Percentiles rank a stretch among this genome's conserved stretches.
These are phyloP conservation scores for Alternaria ventricosa DNA, from an alignment of 2,329 filamentous ascomycete species.

Conservation along the genomic window DNA sequence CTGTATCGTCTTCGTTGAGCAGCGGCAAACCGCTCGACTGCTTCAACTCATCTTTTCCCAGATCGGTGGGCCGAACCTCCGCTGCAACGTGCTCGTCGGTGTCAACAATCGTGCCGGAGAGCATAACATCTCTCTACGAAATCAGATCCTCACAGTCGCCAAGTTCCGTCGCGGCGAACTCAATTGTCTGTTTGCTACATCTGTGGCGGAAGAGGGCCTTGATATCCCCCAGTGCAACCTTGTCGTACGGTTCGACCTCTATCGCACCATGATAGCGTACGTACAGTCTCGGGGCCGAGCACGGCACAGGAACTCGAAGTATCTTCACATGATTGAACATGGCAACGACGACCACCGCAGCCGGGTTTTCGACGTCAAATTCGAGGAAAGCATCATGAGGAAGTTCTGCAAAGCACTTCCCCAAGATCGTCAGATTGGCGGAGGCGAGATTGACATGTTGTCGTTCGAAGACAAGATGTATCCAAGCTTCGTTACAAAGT, in stretches of 20 bases:
- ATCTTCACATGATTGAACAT: slow-evolving; percentile 81
- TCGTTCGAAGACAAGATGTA: slow-evolving; percentile 57
- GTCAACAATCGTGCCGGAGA: slow-evolving; percentile 61
- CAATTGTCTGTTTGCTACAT: slow-evolving; percentile 69
- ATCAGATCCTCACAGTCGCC: slow-evolving; percentile 76
- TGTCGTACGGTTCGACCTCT: slow-evolving; percentile 83
- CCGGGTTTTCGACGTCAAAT: slow-evolving; percentile 64
- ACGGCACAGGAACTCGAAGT: slow-evolving; percentile 76
- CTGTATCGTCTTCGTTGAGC: slow-evolving; percentile 88
- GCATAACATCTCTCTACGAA: slow-evolving; percentile 70
- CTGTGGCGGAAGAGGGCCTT: slow-evolving; percentile 70
- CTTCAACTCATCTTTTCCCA: slow-evolving; percentile 70
- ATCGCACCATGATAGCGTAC: slow-evolving; percentile 89
- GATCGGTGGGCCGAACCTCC: slow-evolving; percentile 66
- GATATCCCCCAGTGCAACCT: slow-evolving; percentile 72
- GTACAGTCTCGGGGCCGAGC: slow-evolving; percentile 91
- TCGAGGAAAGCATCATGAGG: slow-evolving; percentile 68
- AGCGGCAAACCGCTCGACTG: slow-evolving; percentile 77
- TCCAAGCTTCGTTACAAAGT: slow-evolving; percentile 65
- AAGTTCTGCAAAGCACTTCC: slow-evolving; percentile 78
- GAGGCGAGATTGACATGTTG: slow-evolving; percentile 64
- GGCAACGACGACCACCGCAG: slow-evolving; percentile 68
- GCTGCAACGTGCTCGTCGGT: slow-evolving; percentile 70
- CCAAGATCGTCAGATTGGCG: slow-evolving; percentile 72
- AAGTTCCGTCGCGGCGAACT: slow-evolving; percentile 66